Evolutionary conservation across 495 filamentous ascomycete genomes (phyloP), one percentile per base, ranked within the genome.

Genomic region (Trichocladium uniseriatum): DNA sequence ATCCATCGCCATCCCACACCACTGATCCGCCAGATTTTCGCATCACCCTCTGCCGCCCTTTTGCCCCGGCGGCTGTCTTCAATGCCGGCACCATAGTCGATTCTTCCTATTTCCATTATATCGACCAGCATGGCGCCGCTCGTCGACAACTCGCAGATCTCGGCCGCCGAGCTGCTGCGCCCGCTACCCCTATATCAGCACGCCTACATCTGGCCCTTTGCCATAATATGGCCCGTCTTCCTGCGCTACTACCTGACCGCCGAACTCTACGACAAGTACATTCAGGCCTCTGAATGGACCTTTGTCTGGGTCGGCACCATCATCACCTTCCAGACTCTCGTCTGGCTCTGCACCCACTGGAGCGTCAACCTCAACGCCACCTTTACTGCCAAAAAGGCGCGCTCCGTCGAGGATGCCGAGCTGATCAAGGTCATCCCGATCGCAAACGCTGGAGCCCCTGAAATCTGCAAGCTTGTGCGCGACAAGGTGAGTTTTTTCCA

Each of bases 291-390:
- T 55, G 92, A 99, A 72, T 99, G 92, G 92, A 97, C 94, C 8
- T 95, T 95, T 65, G 87, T 97, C 44, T 99, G 82, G 77, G 75
- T 83, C 51, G 90, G 86, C 52, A 76, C 80, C 27, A 94, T 97
- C 60, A 75, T 94, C 62, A 95, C 90, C 11, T 55, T 80, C 40
- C 92, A 99, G 73, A 80, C 85, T 51, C 77, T 99, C 50, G 71
- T 86, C 40, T 99, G 94, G 94, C 75, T 99, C 49, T 91, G 84
- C 71, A 97, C 92, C 20, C 84, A 96, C 71, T 99, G 92, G 92
- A 95, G 84, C 63, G 88, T 99, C 63, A 80, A 88, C 59, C 72
- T 96, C 52, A 79, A 82, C 52, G 79, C 84, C 6, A 60, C 83
- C 53, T 96, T 96, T 63, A 99, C 90, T 6, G 75, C 88, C 4